Evolutionary conservation across 2,329 filamentous ascomycete species (phyloP).

Genomic region (Penicillium polonicum): DNA sequence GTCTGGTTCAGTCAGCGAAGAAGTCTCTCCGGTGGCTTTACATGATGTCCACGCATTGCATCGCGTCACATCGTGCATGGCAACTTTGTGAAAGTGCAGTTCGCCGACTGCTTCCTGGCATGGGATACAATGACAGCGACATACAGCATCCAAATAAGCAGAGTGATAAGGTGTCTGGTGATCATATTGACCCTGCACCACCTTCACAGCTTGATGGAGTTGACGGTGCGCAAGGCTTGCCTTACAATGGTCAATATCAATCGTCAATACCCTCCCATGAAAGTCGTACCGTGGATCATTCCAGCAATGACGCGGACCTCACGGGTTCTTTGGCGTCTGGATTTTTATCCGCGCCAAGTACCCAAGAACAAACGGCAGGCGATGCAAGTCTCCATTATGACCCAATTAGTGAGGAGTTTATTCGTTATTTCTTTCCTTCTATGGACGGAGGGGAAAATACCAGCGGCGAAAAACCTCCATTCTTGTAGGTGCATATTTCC

Average conservation of each 20-base stretch:
- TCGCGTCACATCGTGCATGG: slow-evolving; percentile 36
- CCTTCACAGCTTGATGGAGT: background rate
- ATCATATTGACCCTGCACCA: background rate
- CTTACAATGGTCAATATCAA: background rate
- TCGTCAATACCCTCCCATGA: background rate
- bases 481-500: background rate
- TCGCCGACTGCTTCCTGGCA: slow-evolving; percentile 20
- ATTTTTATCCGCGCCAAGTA: background rate
- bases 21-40: too few relatives aligned
- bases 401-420: background rate
- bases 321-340: background rate
- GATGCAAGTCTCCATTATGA: background rate
- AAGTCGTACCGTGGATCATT: background rate
- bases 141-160: background rate
- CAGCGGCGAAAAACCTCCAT: background rate
- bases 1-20: too few relatives aligned
- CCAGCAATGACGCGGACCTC: background rate
- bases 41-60: slow-evolving; percentile 5
- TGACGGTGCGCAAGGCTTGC: background rate
- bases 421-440: background rate
- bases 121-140: slow-evolving; percentile 15
- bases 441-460: background rate
- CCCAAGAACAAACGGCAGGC: background rate
- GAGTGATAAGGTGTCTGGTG: background rate
- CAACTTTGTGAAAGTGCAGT: slow-evolving; percentile 27